A percentile compares a stretch with the other conserved stretches of the same genome.
Evolutionary conservation across 2,329 filamentous ascomycete species (phyloP).

Genomic region (Cordyceps javanica): DNA sequence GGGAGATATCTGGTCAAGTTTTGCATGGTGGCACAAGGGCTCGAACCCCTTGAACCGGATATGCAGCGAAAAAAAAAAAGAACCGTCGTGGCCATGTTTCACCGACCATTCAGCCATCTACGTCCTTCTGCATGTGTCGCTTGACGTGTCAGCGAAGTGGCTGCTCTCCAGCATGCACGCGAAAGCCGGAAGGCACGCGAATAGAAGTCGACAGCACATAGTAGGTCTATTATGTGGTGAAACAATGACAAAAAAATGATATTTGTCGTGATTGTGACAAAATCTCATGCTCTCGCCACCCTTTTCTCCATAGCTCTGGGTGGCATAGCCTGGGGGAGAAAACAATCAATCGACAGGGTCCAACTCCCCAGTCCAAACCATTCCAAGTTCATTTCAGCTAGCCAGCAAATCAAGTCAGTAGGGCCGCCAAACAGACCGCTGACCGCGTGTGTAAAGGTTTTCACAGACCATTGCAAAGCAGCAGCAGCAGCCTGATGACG

Average conservation of each 20-base stretch:
- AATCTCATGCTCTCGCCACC: background rate
- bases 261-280: background rate
- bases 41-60: background rate
- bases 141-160: slow-evolving; percentile 6
- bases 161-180: background rate
- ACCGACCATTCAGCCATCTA: slow-evolving; percentile 7
- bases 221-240: background rate
- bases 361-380: no score
- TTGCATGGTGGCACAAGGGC: background rate
- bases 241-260: background rate
- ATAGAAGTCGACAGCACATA: background rate
- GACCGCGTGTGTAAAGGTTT: no score
- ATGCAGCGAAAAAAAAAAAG: background rate
- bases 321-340: background rate
- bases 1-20: background rate
- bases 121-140: background rate
- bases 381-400: no score
- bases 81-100: background rate
- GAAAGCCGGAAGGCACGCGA: background rate
- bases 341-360: background rate
- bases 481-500: background rate
- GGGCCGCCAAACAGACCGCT: no score
- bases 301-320: no score
- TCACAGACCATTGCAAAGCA: no score
- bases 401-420: no score